These are phyloP conservation scores for Sphagnum tenellum DNA, from an alignment of 225 moss, liverwort and hornwort genomes.

Conservation along the genomic window DNA sequence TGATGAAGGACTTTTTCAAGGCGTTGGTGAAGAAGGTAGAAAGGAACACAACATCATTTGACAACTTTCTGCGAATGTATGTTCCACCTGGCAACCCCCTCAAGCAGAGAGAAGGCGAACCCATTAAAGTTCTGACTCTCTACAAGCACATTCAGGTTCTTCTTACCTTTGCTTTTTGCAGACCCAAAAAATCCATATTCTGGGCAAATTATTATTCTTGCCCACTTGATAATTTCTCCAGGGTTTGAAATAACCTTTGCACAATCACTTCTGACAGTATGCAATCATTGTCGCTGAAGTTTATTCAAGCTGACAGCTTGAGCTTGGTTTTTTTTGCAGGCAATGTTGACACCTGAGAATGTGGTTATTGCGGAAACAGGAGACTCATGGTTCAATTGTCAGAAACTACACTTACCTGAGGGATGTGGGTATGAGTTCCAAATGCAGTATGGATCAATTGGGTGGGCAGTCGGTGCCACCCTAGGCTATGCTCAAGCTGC, in stretches of 20 bases:
- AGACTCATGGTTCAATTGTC: conserved; percentile 53
- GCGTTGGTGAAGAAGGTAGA: conserved; percentile 22
- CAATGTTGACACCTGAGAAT: conserved; percentile 25
- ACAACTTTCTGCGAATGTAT: conserved; percentile 37
- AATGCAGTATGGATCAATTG: conserved; percentile 65
- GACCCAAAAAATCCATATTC: neutral
- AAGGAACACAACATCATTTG: conserved; percentile 37
- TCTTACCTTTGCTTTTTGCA: neutral
- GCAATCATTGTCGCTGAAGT: neutral
- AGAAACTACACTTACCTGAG: conserved; percentile 21
- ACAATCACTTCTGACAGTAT: neutral
- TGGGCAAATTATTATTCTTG: neutral
- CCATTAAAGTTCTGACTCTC: conserved; percentile 34
- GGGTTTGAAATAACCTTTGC: neutral
- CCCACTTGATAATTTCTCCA: too few relatives aligned
- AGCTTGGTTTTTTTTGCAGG: conserved; percentile 9
- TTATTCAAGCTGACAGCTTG: neutral
- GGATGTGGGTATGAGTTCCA: conserved; percentile 36
- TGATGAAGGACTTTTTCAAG: conserved; percentile 44
- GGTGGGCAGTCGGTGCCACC: conserved; percentile 53
- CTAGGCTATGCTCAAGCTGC: conserved; percentile 46
- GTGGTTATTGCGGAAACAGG: conserved; percentile 43
- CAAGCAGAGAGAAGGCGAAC: conserved; percentile 10
- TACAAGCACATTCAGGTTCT: conserved; percentile 40
- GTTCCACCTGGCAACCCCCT: conserved; percentile 28